Evolutionary conservation across 805 yeast genomes (phyloP).

Genomic region (Lachancea lanzarotensis): DNA sequence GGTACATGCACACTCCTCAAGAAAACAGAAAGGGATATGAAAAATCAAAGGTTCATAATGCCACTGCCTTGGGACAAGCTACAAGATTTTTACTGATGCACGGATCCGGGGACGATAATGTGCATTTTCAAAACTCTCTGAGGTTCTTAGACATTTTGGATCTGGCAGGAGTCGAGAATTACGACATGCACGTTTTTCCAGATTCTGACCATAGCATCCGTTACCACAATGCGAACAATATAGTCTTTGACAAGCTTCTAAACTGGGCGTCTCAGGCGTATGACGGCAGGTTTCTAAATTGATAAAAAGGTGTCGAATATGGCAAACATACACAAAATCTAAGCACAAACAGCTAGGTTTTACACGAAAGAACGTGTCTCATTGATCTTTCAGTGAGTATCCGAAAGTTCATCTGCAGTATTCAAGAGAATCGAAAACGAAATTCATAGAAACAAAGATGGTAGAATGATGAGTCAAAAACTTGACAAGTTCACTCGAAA

Average conservation of each 20-base stretch:
- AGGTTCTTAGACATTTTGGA: slow-evolving; percentile 72
- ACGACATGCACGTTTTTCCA: slow-evolving; percentile 72
- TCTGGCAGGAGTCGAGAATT: slow-evolving; percentile 70
- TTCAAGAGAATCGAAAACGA: no score
- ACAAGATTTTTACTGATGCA: slow-evolving; percentile 82
- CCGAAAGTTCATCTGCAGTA: no score
- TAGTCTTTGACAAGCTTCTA: slow-evolving; percentile 61
- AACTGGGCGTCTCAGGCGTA: slow-evolving; percentile 62
- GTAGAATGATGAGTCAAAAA: no score
- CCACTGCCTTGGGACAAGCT: slow-evolving; percentile 47
- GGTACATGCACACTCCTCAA: slow-evolving; percentile 85
- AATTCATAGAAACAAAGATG: no score
- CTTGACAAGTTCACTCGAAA: no score
- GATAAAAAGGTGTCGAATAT: not conserved
- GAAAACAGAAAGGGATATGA: slow-evolving; percentile 60
- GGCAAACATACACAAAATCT: no score
- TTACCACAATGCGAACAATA: slow-evolving; percentile 64
- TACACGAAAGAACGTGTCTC: no score
- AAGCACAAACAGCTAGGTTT: no score
- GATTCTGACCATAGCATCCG: slow-evolving; percentile 72
- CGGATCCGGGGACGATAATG: slow-evolving; percentile 97
- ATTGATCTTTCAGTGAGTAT: no score
- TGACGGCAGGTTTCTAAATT: slow-evolving; percentile 35
- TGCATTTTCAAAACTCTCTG: slow-evolving; percentile 85
- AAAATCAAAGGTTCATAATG: slow-evolving; percentile 49